phyloP scores from a whole-genome alignment of 1,284 basidiomycete genomes.

The Exsudoporus floridanus region DNA sequence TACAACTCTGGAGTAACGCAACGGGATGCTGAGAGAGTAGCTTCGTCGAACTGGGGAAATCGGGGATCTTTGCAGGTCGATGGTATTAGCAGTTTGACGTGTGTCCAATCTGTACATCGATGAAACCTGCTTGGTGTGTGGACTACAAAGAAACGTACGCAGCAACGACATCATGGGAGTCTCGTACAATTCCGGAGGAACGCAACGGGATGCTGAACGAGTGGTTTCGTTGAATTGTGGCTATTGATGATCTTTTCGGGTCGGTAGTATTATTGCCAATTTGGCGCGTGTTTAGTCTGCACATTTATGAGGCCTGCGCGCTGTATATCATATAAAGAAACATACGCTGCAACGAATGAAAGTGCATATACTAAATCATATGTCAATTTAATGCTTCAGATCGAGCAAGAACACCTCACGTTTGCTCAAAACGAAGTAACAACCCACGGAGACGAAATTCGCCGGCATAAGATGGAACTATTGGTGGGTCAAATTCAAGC shows the following conservation, averaged over 20 bases:
- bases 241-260: slow-evolving; percentile 29
- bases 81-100: too few species aligned
- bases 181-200: not conserved
- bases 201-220: slow-evolving; percentile 9
- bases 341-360: slow-evolving; percentile 67
- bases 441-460: slow-evolving; percentile 58
- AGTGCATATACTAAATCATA: slow-evolving; percentile 56
- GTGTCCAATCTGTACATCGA: too few species aligned
- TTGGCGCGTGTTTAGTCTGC: slow-evolving; percentile 52
- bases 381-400: not conserved
- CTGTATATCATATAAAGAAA: not conserved
- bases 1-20: slow-evolving; percentile 1
- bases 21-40: slow-evolving; percentile 1
- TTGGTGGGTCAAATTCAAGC: not conserved
- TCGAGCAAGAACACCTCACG: slow-evolving; percentile 39
- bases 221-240: not conserved
- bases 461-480: slow-evolving; percentile 57
- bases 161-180: not conserved
- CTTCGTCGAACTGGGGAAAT: not conserved
- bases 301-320: slow-evolving; percentile 2
- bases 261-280: slow-evolving; percentile 22
- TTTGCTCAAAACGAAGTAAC: slow-evolving; percentile 66
- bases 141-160: too few species aligned
- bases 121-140: too few species aligned
- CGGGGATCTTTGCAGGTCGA: slow-evolving; percentile 38